Evolutionary conservation across 495 filamentous ascomycete genomes (phyloP), one percentile per base, ranked within the genome.

Genomic region (Penicillium coprophilum): DNA sequence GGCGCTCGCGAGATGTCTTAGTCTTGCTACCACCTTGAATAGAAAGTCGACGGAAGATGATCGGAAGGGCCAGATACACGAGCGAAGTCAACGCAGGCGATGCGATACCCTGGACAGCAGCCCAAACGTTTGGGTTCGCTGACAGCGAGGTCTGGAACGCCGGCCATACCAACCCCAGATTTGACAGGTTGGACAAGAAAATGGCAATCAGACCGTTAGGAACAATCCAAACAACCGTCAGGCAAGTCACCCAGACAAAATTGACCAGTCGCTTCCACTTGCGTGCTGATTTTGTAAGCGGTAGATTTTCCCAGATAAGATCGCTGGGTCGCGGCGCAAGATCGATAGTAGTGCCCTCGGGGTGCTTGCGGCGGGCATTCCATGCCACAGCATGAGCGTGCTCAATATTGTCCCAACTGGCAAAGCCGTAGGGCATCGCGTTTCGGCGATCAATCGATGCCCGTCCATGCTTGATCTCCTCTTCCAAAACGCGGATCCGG

Each of bases 171-270:
- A 78, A 70, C 7, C 87, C 91, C 47, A 97, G 64, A 66, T 96
- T 92, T 41, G 71, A 71, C 64, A 98, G 71, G 70, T 95, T 91
- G 58, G 93, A 86, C 39, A 98, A 67, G 71, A 98, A 98, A 50
- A 97, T 86, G 51, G 94, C 90, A 58, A 96, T 97, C 70, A 97
- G 75, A 44, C 90, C 90, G 79, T 97, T 98, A 58, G 93, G 94
- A n/a, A 81, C 90, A 59, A 96, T 85, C 85, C 90, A 98, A n/a
- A 94, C 62, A 7, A 96, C 28, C 0, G 94, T 97, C 57, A 98
- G 74, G 6, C 89, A 59, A 28, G 82, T 72, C 21, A 97, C 86
- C 89, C 92, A 95, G 40, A 95, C 69, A 47, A 89, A 87, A 69
- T 91, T 94, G 58, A 88, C 80, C 45, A 96, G 77, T 19, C 85